Evolutionary conservation across 345 rosid species (phyloP), one percentile per base, ranked within the genome.

Genomic region (Bruguiera sexangula): DNA sequence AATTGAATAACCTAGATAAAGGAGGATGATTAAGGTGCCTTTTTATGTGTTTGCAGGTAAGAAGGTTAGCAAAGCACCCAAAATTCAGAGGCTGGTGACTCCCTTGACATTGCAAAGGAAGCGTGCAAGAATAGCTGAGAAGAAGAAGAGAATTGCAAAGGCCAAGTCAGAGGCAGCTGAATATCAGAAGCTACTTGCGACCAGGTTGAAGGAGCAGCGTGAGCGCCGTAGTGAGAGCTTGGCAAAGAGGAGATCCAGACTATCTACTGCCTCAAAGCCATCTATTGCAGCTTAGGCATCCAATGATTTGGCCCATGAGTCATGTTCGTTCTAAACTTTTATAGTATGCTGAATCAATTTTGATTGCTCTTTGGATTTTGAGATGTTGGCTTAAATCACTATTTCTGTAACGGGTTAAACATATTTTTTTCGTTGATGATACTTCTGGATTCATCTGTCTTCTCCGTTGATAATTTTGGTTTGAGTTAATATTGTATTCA

Each of bases 171-270:
- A 75, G 51, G 70, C 78, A 56, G 73, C 78, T 5, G 78, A 75
- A 26, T 75, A 75, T 27, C 73, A 69, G 32, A 75, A 75, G 53
- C 78, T 75, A 18, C 78, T 75, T 32, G 78, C 78, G 6, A 63
- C 69, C 61, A 69, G 78, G 52, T 58, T 75, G 73, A 75, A 75
- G 78, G 78, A 75, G 78, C 78, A 75, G 61, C 69, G 78, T 48
- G 78, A 74, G 5, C 73, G 61, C 43, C 78, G 78, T 51, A 74
- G 78, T 34, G 78, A 74, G 65, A 74, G 78, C 61, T 63, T 69
- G 69, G 78, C 78, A 57, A 75, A 75, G 39, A 75, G 59, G 69
- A 75, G 78, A 59, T 75, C 78, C n/a, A 75, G 73, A 62, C 46
- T 69, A 6, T 75, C 78, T 57, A 65, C 66, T 57, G 78, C 78